Evolutionary conservation across 768 basidiomycete genomes (phyloP).

Genomic region (Russula sp.): DNA sequence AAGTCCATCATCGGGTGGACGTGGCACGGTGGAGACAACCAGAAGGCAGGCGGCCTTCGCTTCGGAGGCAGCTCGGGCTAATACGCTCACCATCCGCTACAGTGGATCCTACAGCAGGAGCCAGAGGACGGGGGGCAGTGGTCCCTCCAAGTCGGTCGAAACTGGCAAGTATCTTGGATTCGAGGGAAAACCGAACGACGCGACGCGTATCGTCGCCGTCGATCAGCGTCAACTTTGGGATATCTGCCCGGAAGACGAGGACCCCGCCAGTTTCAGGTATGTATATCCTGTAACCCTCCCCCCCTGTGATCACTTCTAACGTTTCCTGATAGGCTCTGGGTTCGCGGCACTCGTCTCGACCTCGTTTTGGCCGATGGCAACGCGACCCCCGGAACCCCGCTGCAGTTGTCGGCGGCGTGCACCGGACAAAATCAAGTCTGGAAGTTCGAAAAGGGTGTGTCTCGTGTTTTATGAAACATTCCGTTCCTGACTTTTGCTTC

Average conservation of each 20-base stretch:
- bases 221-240: too few species aligned
- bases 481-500: neutral
- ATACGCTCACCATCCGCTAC: neutral
- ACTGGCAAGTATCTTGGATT: too few species aligned
- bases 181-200: too few species aligned
- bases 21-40: neutral
- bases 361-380: neutral
- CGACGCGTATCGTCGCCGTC: too few species aligned
- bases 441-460: neutral
- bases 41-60: neutral
- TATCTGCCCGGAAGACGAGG: too few species aligned
- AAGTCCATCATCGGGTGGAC: neutral
- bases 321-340: too few species aligned
- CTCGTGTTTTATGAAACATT: neutral
- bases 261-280: too few species aligned
- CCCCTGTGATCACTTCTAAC: too few species aligned
- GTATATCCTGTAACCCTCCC: too few species aligned
- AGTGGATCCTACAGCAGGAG: neutral
- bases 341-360: too few species aligned
- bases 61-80: neutral
- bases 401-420: neutral
- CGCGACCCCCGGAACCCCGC: neutral
- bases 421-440: neutral
- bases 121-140: too few species aligned
- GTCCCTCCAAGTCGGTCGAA: too few species aligned